Base-by-base conservation (phyloP, 805 yeast species). In the Lachancea waltii region DNA sequence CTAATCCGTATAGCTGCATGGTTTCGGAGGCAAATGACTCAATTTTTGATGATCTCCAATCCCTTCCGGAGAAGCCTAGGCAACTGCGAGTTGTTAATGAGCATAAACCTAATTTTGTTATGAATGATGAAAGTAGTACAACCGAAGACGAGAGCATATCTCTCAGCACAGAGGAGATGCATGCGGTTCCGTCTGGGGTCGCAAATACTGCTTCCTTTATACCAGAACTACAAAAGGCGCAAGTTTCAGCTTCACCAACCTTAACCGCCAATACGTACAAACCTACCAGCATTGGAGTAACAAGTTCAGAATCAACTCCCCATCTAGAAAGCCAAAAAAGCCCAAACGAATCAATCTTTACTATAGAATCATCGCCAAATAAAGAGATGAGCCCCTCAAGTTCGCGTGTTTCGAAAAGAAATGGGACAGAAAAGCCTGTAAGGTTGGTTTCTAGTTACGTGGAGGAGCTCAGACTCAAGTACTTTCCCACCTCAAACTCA, bases 401-500 rank as follows among this genome's bases (percentile, higher is more conserved):
- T 3, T 28, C 33, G n/a, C 15, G 3, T 5, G 23, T 15, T 11
- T 33, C 38, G 16, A 25, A 7, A 9, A 22, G 33, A 28, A 22
- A 14, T 15, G 33, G 33, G 7, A 35, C 38, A 3, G 62, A 56
- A 14, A 50, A 44, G 17, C 47, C 50, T 5, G 49, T 55, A 4
- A 43, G 51, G 20, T 44, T 58, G 10, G 60, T 58, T 5, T 58
- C 65, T 1, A 51, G 61, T 41, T 58, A 58, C 38, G 60, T 59
- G 2, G 63, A 59, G 26, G 62, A 58, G 36, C 35, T 53, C 16
- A 47, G 62, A 37, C 39, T 60, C 26, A 54, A 57, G 24, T 60
- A 58, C 41, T 50, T 44, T 35, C 53, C 52, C 11, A 53, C 66
- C 1, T 51, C 62, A 4, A 60, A 61, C 33, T 55, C 58, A n/a